A percentile compares a stretch with the other conserved stretches of the same genome.
Evolutionary conservation across 2,329 filamentous ascomycete genomes (phyloP).

Genomic region (Penicillium sp.): DNA sequence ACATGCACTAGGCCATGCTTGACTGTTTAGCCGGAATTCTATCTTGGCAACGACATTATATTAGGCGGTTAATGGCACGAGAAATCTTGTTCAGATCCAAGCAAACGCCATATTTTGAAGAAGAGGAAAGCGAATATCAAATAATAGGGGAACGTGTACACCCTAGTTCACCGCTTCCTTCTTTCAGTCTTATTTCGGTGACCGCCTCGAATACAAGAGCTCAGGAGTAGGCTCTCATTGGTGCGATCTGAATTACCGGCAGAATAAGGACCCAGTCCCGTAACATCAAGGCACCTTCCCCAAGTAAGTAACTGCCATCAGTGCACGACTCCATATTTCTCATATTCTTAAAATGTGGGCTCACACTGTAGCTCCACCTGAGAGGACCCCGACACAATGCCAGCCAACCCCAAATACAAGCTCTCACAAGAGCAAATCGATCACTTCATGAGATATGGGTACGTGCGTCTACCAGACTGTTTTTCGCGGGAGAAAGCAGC

Average conservation of each 20-base stretch:
- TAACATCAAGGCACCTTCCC: not conserved
- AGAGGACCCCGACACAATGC: not conserved
- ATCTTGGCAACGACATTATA: conserved; percentile 1
- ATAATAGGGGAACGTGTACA: not conserved
- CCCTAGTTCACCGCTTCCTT: not conserved
- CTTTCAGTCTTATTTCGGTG: not conserved
- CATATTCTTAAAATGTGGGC: not conserved
- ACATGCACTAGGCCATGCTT: not conserved
- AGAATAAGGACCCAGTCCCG: not conserved
- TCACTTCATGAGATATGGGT: conserved; percentile 59
- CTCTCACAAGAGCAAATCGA: conserved; percentile 51
- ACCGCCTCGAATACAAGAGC: not conserved
- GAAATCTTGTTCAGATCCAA: not conserved
- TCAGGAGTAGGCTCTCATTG: not conserved
- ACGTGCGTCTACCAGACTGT: conserved; percentile 54
- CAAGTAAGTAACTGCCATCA: not conserved
- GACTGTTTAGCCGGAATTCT: conserved; percentile 8
- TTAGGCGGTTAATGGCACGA: not conserved
- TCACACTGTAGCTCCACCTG: not conserved
- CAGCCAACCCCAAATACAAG: not conserved
- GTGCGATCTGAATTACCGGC: not conserved
- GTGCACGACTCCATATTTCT: not conserved
- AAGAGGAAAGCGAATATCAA: not conserved
- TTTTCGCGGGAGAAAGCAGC: conserved; percentile 52
- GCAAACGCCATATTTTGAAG: not conserved